Evolutionary conservation across 805 yeast species (phyloP).

Genomic region (Yarrowia bubula): DNA sequence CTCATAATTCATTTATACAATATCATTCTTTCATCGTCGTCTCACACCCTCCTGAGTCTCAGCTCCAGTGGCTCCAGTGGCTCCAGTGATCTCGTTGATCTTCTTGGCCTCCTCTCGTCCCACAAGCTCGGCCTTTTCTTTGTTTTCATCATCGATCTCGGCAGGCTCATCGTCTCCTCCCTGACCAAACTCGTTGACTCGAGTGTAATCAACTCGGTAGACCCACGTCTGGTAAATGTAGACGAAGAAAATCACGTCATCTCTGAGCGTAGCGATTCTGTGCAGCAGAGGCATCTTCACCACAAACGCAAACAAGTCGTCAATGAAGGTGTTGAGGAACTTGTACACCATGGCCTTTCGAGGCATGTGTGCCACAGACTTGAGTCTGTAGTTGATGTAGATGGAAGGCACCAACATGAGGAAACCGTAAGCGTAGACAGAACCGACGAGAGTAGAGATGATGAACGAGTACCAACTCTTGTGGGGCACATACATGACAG

Average conservation of each 20-base stretch:
- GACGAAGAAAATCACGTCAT: constrained; percentile 45
- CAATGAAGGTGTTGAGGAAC: constrained; percentile 45
- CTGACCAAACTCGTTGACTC: constrained; percentile 44
- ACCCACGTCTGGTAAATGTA: constrained; percentile 45
- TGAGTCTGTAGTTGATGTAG: constrained; percentile 45
- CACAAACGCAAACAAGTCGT: constrained; percentile 45
- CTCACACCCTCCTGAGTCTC: constrained; percentile 5
- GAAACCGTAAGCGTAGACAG: constrained; percentile 46
- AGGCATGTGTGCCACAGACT: constrained; percentile 47
- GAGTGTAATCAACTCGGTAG: constrained; percentile 43
- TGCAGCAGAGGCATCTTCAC: constrained; percentile 47
- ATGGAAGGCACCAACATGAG: constrained; percentile 44
- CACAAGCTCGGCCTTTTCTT: neutral
- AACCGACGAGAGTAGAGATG: constrained; percentile 43
- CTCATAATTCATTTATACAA: neutral
- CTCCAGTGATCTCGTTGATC: neutral
- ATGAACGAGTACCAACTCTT: constrained; percentile 47
- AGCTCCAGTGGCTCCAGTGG: neutral
- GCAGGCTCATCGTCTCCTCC: constrained; percentile 32
- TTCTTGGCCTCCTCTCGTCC: constrained; percentile 12
- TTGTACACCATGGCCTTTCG: constrained; percentile 45
- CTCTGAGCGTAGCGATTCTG: constrained; percentile 44
- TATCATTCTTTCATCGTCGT: neutral
- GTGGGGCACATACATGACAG: constrained; percentile 42
- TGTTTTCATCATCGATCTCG: constrained; percentile 11